Conservation (phyloP, 169 alveolate species). For the Cryptosporidium ubiquitum region DNA sequence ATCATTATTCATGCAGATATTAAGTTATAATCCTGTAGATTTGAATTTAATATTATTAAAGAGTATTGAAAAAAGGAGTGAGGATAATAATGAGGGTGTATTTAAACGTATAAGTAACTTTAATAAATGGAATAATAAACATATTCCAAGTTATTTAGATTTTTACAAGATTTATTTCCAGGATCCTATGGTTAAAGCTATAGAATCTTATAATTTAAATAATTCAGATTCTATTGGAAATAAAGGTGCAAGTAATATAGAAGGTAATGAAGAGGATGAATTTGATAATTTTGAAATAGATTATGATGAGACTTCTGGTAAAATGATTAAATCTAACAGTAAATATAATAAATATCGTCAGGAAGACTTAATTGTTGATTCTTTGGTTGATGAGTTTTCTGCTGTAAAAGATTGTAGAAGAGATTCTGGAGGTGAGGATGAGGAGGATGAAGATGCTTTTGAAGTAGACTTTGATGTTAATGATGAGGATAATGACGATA, state of each 20-base stretch:
- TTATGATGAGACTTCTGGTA: slow-evolving; percentile 60
- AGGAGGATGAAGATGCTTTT: slow-evolving; percentile 33
- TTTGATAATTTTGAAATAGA: slow-evolving; percentile 46
- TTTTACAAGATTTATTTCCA: slow-evolving; percentile 49
- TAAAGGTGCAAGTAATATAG: background rate
- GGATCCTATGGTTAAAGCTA: slow-evolving; percentile 43
- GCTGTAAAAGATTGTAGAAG: background rate
- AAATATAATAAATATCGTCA: background rate
- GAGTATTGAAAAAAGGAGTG: background rate
- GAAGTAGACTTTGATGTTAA: slow-evolving; percentile 49
- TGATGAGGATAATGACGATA: slow-evolving; percentile 66
- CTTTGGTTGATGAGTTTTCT: slow-evolving; percentile 40
- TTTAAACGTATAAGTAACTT: slow-evolving; percentile 30
- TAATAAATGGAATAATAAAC: slow-evolving; percentile 42
- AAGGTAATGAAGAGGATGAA: slow-evolving; percentile 2
- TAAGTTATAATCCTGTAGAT: slow-evolving; percentile 57
- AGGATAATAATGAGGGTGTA: background rate
- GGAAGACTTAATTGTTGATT: slow-evolving; percentile 38
- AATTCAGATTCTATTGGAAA: background rate
- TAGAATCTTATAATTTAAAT: background rate
- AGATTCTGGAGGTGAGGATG: slow-evolving; percentile 22
- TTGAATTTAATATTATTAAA: slow-evolving; percentile 21
- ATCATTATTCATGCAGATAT: slow-evolving; percentile 46
- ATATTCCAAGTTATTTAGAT: slow-evolving; percentile 43
- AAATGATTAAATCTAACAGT: slow-evolving; percentile 3